Conservation (phyloP, 345 rosid genomes). For the Carallia pectinifolia region DNA sequence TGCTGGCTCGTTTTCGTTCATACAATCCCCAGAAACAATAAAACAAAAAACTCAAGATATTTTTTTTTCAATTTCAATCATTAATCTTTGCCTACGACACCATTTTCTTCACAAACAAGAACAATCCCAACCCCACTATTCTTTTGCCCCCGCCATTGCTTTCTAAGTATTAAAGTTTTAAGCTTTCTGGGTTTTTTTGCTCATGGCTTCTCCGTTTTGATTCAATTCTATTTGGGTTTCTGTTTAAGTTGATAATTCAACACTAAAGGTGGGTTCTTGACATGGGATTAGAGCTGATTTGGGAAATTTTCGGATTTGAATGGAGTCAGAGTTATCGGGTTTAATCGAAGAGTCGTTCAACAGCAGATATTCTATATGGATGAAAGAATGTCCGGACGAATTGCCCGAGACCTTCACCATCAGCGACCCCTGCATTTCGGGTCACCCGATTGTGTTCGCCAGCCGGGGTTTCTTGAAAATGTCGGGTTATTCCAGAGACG, state of each 20-base stretch:
- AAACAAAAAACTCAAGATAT: not conserved
- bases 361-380: constrained; percentile 13
- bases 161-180: no score
- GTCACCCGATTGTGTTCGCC: constrained; percentile 91
- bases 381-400: constrained; percentile 63
- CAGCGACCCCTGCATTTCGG: constrained; percentile 76
- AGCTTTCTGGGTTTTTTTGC: no score
- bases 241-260: not conserved
- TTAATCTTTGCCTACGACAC: not conserved
- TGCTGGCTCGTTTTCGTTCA: constrained; percentile 17
- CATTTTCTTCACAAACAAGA: not conserved
- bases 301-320: constrained; percentile 26
- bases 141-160: not conserved
- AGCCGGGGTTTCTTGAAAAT: constrained; percentile 72
- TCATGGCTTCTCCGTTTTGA: not conserved
- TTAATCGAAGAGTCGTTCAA: constrained; percentile 51
- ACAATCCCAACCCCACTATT: not conserved
- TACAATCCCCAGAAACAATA: constrained; percentile 1
- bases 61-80: not conserved
- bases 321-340: constrained; percentile 56
- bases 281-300: constrained; percentile 58
- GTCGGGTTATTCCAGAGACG: constrained; percentile 62
- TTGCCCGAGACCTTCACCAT: constrained; percentile 78
- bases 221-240: no score
- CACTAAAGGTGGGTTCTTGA: not conserved